Evolutionary conservation across 345 rosid species (phyloP).

Genomic region (Eutrema heterophyllum): DNA sequence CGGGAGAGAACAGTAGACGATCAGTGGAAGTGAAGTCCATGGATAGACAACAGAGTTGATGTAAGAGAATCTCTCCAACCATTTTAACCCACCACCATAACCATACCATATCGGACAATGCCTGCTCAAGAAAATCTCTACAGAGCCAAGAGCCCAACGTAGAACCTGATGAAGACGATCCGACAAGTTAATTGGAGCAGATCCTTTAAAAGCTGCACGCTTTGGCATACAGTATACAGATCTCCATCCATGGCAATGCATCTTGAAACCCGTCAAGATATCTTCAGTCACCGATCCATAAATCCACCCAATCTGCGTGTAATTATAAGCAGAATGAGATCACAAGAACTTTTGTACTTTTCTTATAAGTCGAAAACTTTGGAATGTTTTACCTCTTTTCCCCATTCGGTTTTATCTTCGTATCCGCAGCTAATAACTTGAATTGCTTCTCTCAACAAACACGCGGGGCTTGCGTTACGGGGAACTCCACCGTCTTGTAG

Average conservation of each 20-base stretch:
- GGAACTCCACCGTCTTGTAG: constrained; percentile 83
- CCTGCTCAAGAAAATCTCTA: constrained; percentile 91
- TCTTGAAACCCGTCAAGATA: constrained; percentile 91
- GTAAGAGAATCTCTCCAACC: constrained; percentile 91
- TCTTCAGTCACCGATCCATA: constrained; percentile 96
- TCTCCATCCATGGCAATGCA: constrained; percentile 99
- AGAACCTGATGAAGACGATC: constrained; percentile 97
- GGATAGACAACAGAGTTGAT: constrained; percentile 94
- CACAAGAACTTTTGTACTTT: background rate
- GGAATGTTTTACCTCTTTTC: constrained; percentile 63
- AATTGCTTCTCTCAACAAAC: constrained; percentile 83
- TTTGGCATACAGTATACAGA: constrained; percentile 96
- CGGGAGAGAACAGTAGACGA: constrained; percentile 87
- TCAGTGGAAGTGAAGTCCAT: constrained; percentile 82
- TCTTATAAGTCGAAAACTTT: background rate
- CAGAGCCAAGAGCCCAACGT: constrained; percentile 98
- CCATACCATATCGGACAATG: constrained; percentile 99
- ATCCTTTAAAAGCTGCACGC: constrained; percentile 87
- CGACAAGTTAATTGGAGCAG: constrained; percentile 90
- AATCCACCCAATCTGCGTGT: constrained; percentile 84
- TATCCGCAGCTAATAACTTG: constrained; percentile 98
- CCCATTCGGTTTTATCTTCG: constrained; percentile 99
- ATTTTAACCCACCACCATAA: constrained; percentile 92
- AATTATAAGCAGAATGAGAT: background rate
- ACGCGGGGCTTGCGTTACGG: constrained; percentile 59